These are phyloP conservation scores for Silene coronaria DNA, from an alignment of 179 eudicot genomes.

Conservation along the genomic window DNA sequence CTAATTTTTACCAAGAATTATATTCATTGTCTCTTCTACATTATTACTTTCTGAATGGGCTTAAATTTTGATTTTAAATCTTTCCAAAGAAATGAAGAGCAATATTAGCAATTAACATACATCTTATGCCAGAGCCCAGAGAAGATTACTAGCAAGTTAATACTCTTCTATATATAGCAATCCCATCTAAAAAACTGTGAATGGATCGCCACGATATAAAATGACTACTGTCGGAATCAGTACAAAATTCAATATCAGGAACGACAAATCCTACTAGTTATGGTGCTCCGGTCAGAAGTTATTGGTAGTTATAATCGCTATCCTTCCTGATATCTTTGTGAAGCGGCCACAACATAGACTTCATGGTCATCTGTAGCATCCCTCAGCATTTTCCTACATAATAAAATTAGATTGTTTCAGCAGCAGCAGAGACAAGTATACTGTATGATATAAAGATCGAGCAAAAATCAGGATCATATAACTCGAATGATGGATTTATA, in stretches of 20 bases:
- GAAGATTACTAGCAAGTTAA: neutral
- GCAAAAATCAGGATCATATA: neutral
- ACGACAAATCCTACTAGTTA: neutral
- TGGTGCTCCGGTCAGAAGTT: conserved; percentile 5
- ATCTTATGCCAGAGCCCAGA: neutral
- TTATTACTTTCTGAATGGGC: neutral
- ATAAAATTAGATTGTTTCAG: neutral
- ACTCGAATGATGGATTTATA: neutral
- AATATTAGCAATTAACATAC: neutral
- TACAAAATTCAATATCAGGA: neutral
- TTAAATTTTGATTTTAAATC: conserved; percentile 1
- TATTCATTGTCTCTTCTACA: too few species aligned
- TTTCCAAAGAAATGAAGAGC: neutral
- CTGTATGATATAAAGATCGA: neutral
- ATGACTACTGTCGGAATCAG: neutral
- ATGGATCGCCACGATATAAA: conserved; percentile 1
- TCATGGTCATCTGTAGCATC: neutral
- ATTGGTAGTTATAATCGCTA: neutral
- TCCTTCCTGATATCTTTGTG: neutral
- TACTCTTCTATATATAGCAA: conserved; percentile 5
- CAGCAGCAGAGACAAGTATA: too few species aligned
- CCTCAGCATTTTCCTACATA: conserved; percentile 4
- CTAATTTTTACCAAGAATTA: too few species aligned
- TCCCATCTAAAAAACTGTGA: conserved; percentile 7
- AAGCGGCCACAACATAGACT: neutral